Evolutionary conservation across 352 stramenopile genomes (phyloP).

Genomic region (Nothophytophthora sp.): DNA sequence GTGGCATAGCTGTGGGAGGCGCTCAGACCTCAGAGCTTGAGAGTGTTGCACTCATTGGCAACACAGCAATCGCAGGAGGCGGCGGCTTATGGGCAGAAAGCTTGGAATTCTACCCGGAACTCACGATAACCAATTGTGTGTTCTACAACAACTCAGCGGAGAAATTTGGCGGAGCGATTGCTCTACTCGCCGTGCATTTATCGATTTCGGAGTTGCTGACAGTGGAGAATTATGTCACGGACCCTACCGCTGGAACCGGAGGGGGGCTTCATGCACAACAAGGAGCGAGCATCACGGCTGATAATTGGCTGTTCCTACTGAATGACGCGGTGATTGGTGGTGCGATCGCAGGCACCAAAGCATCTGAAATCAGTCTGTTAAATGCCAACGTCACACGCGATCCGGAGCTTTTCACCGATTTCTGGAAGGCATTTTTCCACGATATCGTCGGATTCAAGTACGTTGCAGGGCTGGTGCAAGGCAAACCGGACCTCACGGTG

Average conservation of each 20-base stretch:
- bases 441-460: constrained; percentile 20
- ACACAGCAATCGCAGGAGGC: constrained; percentile 21
- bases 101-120: not conserved
- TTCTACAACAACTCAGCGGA: constrained; percentile 51
- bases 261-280: constrained; percentile 24
- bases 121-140: constrained; percentile 13
- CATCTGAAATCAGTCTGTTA: constrained; percentile 18
- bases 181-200: constrained; percentile 9
- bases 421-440: constrained; percentile 23
- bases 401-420: constrained; percentile 5
- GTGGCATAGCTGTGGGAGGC: constrained; percentile 29
- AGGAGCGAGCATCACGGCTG: constrained; percentile 2
- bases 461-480: constrained; percentile 3
- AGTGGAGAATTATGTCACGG: constrained; percentile 33
- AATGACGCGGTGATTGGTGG: constrained; percentile 35
- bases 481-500: constrained; percentile 1
- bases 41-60: constrained; percentile 23
- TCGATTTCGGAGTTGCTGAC: constrained; percentile 14
- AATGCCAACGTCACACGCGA: constrained; percentile 24
- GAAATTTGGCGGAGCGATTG: constrained; percentile 26
- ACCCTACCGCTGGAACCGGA: constrained; percentile 19
- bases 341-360: constrained; percentile 20
- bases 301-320: constrained; percentile 32
- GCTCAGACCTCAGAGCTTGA: constrained; percentile 9
- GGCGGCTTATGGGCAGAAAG: constrained; percentile 25